These are phyloP conservation scores for Mimosa bimucronata DNA, from an alignment of 306 rosid genomes.

Conservation along the genomic window DNA sequence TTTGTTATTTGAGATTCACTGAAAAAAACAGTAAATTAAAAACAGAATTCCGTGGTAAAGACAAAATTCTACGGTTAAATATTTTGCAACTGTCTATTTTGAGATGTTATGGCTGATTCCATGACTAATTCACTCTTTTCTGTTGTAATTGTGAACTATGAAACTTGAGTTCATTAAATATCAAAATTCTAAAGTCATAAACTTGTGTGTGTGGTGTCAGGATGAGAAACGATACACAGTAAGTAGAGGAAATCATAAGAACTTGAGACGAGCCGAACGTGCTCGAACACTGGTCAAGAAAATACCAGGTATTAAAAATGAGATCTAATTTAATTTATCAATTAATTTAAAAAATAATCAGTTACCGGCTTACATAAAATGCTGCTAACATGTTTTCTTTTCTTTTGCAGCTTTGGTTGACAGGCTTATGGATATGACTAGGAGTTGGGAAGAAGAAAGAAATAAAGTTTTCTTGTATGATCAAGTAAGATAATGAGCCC, in stretches of 20 bases:
- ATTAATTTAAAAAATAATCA: not conserved
- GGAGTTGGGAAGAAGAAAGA: constrained; percentile 74
- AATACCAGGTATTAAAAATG: not conserved
- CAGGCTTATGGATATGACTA: constrained; percentile 52
- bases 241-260: constrained; percentile 76
- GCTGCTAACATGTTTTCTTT: constrained; percentile 5
- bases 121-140: too few species aligned
- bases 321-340: not conserved
- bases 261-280: constrained; percentile 72
- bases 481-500: constrained; percentile 44
- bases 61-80: too few species aligned
- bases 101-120: too few species aligned
- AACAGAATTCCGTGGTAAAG: too few species aligned
- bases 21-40: too few species aligned
- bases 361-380: not conserved
- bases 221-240: constrained; percentile 73
- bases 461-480: constrained; percentile 63
- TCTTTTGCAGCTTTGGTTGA: constrained; percentile 55
- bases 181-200: not conserved
- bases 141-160: not conserved
- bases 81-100: too few species aligned
- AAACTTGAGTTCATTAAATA: not conserved
- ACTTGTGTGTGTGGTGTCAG: constrained; percentile 38
- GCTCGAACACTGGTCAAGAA: not conserved
- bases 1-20: not conserved